Conservation (phyloP, 73 alveolate species). For the Durusdinium trenchii region DNA sequence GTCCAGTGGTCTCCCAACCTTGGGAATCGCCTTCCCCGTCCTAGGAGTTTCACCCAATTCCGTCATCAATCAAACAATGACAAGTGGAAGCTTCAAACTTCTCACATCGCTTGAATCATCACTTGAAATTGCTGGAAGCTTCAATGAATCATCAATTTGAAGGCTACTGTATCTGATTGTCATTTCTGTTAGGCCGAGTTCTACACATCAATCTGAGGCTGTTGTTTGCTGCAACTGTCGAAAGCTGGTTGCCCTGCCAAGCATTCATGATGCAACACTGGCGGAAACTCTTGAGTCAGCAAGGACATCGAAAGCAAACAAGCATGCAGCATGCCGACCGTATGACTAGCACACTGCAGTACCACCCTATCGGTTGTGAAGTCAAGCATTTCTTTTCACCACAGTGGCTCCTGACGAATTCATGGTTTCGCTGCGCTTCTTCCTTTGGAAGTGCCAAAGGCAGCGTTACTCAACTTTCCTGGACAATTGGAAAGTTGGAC, state of each 20-base stretch:
- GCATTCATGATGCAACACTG: too few species aligned
- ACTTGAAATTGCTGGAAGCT: neutral
- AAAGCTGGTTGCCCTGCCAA: conserved; percentile 30
- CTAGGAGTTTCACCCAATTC: neutral
- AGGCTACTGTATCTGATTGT: neutral
- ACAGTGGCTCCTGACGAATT: too few species aligned
- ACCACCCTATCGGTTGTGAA: too few species aligned
- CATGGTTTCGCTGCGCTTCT: too few species aligned
- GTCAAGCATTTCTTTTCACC: too few species aligned
- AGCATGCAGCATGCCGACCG: too few species aligned
- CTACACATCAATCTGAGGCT: conserved; percentile 39
- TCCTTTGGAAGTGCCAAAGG: too few species aligned
- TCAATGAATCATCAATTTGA: neutral
- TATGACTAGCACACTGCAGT: too few species aligned
- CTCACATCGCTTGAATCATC: neutral
- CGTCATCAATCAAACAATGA: neutral
- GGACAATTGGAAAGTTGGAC: too few species aligned
- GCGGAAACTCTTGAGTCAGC: too few species aligned
- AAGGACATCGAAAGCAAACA: too few species aligned
- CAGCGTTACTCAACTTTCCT: too few species aligned
- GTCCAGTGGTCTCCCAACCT: neutral
- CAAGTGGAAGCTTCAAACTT: neutral
- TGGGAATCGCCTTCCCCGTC: conserved; percentile 30
- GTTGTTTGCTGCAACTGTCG: conserved; percentile 69
- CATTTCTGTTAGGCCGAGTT: neutral